Evolutionary conservation across 2,329 filamentous ascomycete species (phyloP), one percentile per base, ranked within the genome.

Genomic region (Fusarium pseudocircinatum): DNA sequence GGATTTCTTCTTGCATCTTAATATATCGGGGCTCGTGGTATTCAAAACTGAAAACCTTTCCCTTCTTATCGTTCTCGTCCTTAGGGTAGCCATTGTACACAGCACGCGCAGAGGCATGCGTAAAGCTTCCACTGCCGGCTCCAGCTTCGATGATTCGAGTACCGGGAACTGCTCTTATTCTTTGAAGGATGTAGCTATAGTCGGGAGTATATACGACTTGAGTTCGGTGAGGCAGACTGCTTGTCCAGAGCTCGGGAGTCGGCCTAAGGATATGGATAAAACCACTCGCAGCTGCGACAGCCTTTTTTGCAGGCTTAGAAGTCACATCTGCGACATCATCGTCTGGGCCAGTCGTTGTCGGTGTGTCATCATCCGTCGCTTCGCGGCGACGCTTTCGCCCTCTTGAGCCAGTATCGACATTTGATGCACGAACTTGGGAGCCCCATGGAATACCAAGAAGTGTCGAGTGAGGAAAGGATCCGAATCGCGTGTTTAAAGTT

Each of bases 401-500:
- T 76, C 95, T 87, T n/a, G 94, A 96, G 18, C 95, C 95, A 0
- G 95, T 98, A 78, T 98, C 94, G 63, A 98, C 95, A 37, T 92
- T 90, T 4, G 95, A 97, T 13, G 96, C 96, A 52, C 94, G 89
- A 28, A 98, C 91, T 81, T 98, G 96, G 12, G 93, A 94, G 34
- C 96, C 96, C 96, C 96, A 98, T 46, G 94, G 93, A 60, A 95
- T 86, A 10, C 90, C 87, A 62, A 97, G 88, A 50, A 96, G 83
- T 0, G 93, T 95, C 16, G 89, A 92, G 80, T 96, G 94, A 0
- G 94, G 93, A 69, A 95, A 96, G 0, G 95, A 97, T 54, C 96
- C 96, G 79, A 97, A 99, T 49, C 95, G 91, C 4, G 96, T 99
- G 83, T 97, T 98, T 60, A 95, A 90, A 6, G 94, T 92, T 52